Percentiles rank a stretch among this genome's conserved stretches.
Conservation (phyloP, 768 basidiomycete species). For the Macrolepiota fuliginosa region DNA sequence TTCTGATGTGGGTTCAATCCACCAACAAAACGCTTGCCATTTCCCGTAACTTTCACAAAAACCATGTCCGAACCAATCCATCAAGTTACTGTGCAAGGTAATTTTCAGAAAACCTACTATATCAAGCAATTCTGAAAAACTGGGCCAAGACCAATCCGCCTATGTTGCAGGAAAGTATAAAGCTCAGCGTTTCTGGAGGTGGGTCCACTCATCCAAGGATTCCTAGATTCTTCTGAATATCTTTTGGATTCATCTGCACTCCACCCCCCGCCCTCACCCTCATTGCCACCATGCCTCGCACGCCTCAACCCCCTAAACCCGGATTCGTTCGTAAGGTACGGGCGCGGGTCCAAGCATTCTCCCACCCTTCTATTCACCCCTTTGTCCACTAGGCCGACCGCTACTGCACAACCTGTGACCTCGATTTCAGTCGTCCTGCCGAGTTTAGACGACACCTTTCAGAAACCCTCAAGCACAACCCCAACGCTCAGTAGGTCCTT, state of each 20-base stretch:
- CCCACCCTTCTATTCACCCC: neutral
- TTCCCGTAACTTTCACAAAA: conserved; percentile 6
- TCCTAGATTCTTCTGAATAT: neutral
- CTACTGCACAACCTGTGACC: neutral
- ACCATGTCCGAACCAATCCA: conserved; percentile 6
- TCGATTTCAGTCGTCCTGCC: neutral
- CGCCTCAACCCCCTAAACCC: neutral
- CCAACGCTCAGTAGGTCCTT: neutral
- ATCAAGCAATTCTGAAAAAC: conserved; percentile 3
- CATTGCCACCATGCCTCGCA: neutral
- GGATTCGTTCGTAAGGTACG: neutral
- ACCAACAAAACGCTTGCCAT: neutral
- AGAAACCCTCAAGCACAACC: neutral
- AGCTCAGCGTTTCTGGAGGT: neutral
- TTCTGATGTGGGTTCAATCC: neutral
- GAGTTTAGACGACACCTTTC: neutral
- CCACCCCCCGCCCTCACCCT: neutral
- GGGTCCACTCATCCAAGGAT: conserved; percentile 2
- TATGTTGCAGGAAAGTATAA: neutral
- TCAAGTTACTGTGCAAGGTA: conserved; percentile 2
- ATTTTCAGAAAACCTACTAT: neutral
- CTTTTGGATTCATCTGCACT: neutral
- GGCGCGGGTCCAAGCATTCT: neutral
- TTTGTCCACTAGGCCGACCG: neutral
- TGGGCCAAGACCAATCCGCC: conserved; percentile 8